Evolutionary conservation across 1,284 basidiomycete genomes (phyloP).

Genomic region (Marasmius fiardii): DNA sequence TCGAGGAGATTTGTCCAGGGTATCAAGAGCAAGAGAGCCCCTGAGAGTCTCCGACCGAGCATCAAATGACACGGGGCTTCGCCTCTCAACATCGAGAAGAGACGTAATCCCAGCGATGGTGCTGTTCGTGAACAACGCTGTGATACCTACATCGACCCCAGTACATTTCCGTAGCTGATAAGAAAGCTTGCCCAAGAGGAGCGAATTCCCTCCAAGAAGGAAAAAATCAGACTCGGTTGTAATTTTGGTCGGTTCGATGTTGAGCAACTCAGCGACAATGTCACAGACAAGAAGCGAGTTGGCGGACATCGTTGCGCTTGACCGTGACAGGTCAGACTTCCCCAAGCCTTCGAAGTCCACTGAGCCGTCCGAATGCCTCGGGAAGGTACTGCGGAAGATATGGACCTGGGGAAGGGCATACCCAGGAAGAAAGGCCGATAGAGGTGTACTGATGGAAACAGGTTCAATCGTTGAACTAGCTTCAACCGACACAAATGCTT

Average conservation of each 20-base stretch:
- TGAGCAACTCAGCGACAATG: constrained; percentile 37
- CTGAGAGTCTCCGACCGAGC: background rate
- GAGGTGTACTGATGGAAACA: background rate
- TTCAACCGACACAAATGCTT: constrained; percentile 30
- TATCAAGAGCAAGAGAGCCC: background rate
- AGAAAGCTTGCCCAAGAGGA: constrained; percentile 40
- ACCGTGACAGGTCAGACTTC: constrained; percentile 21
- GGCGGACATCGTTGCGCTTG: constrained; percentile 28
- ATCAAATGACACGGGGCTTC: background rate
- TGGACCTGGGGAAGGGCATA: constrained; percentile 37
- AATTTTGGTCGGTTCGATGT: constrained; percentile 30
- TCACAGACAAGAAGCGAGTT: constrained; percentile 33
- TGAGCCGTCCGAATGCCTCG: constrained; percentile 19
- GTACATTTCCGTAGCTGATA: constrained; percentile 37
- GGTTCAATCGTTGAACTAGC: constrained; percentile 17
- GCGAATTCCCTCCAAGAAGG: constrained; percentile 41
- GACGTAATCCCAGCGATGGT: constrained; percentile 37
- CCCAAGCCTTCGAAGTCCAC: constrained; percentile 35
- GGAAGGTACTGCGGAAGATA: constrained; percentile 22
- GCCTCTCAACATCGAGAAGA: constrained; percentile 25
- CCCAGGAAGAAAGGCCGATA: constrained; percentile 28
- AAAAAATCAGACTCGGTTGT: constrained; percentile 39
- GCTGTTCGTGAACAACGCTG: constrained; percentile 37
- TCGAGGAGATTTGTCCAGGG: background rate
- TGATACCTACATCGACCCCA: constrained; percentile 33